A percentile compares a stretch with the other conserved stretches of the same genome.
Evolutionary conservation across 2,329 filamentous ascomycete genomes (phyloP).

Genomic region (Tolypocladium ovalisporum): DNA sequence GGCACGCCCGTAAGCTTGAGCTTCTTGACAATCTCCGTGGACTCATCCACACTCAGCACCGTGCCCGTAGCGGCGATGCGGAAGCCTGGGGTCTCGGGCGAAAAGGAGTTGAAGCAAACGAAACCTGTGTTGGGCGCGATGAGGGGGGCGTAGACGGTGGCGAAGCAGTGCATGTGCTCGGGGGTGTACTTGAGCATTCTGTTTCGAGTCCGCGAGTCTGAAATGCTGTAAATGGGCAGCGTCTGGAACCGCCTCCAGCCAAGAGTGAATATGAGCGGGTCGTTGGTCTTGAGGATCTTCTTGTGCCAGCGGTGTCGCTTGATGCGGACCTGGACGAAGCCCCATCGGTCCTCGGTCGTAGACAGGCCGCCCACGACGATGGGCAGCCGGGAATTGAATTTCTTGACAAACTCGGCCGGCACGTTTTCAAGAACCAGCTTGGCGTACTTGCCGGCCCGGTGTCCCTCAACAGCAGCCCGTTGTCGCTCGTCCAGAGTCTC

Average conservation of each 20-base stretch:
- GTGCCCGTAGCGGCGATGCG: slow-evolving; percentile 90
- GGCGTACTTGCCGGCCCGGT: slow-evolving; percentile 84
- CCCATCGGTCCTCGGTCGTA: slow-evolving; percentile 89
- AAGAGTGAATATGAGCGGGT: slow-evolving; percentile 91
- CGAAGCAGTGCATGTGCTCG: slow-evolving; percentile 99
- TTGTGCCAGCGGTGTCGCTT: slow-evolving; percentile 99
- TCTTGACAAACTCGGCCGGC: slow-evolving; percentile 76
- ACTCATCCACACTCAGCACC: slow-evolving; percentile 87
- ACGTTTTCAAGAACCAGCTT: slow-evolving; percentile 84
- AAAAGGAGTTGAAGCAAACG: slow-evolving; percentile 84
- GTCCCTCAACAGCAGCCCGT: slow-evolving; percentile 76
- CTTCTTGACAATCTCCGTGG: slow-evolving; percentile 97
- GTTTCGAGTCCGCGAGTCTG: slow-evolving; percentile 85
- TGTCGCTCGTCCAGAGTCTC: slow-evolving; percentile 77
- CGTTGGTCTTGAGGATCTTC: slow-evolving; percentile 96
- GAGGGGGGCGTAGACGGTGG: slow-evolving; percentile 87
- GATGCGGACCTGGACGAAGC: slow-evolving; percentile 89
- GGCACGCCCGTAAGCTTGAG: slow-evolving; percentile 88
- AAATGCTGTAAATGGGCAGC: slow-evolving; percentile 86
- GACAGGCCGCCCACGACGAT: slow-evolving; percentile 86
- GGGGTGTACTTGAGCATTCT: slow-evolving; percentile 98
- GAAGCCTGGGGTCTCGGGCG: slow-evolving; percentile 77
- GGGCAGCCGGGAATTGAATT: slow-evolving; percentile 73
- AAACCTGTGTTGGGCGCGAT: slow-evolving; percentile 95
- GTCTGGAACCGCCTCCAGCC: slow-evolving; percentile 95